Conservation (phyloP, 2,329 filamentous ascomycete species). For the Xylaria sp. region DNA sequence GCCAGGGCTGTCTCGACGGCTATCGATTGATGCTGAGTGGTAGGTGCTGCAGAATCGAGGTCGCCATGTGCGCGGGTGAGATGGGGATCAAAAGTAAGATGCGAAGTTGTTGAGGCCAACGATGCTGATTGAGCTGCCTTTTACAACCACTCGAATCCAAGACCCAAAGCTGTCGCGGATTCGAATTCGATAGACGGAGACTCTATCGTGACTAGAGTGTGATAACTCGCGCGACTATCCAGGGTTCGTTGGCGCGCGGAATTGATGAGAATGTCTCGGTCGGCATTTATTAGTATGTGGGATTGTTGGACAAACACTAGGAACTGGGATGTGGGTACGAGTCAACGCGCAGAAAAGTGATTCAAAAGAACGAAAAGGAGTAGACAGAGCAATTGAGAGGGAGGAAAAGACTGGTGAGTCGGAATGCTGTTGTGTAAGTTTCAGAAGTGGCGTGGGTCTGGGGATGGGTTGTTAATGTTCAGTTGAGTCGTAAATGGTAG, state of each 20-base stretch:
- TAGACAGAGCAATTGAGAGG: slow-evolving; percentile 27
- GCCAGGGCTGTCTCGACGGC: slow-evolving; percentile 39
- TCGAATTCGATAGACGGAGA: slow-evolving; percentile 9
- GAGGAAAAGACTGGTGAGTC: slow-evolving; percentile 27
- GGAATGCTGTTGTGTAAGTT: slow-evolving; percentile 39
- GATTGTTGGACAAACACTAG: slow-evolving; percentile 13
- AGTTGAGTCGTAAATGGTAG: slow-evolving; percentile 13
- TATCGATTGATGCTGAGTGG: slow-evolving; percentile 46
- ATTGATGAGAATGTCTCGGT: slow-evolving; percentile 39
- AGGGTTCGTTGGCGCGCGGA: slow-evolving; percentile 37
- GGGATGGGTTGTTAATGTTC: slow-evolving; percentile 14
- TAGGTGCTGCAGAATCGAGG: slow-evolving; percentile 45
- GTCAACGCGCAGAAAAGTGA: slow-evolving; percentile 29
- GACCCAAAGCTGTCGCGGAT: slow-evolving; percentile 1
- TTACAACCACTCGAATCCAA: slow-evolving; percentile 18
- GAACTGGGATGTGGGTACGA: slow-evolving; percentile 32
- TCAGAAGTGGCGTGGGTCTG: slow-evolving; percentile 30
- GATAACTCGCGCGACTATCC: slow-evolving; percentile 39
- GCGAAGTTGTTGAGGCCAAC: slow-evolving; percentile 33
- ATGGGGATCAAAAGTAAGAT: slow-evolving; percentile 15
- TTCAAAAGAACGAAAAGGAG: slow-evolving; percentile 29
- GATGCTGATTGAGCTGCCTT: slow-evolving; percentile 23
- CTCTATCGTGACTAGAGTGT: slow-evolving; percentile 2
- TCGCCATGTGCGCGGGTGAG: slow-evolving; percentile 50
- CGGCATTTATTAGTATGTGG: slow-evolving; percentile 34